Evolutionary conservation across 2,329 filamentous ascomycete species (phyloP).

Genomic region (Coniella vitis): DNA sequence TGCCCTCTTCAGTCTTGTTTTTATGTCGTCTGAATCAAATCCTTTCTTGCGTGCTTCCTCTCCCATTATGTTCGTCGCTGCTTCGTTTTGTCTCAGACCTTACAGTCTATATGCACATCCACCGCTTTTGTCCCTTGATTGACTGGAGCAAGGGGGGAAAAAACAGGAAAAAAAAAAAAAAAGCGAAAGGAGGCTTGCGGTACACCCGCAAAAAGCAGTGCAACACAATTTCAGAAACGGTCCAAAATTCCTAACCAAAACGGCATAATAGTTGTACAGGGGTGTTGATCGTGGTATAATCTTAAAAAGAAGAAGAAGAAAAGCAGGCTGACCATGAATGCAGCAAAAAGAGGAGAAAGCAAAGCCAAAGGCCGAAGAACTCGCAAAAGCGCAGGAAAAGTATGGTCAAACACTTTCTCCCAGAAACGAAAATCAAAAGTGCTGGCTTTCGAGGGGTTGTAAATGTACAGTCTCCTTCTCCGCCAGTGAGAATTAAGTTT

Average conservation of each 20-base stretch:
- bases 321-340: not conserved
- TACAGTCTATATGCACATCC: too few species aligned
- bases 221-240: not conserved
- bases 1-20: too few species aligned
- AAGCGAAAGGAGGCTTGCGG: too few species aligned
- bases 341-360: not conserved
- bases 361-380: not conserved
- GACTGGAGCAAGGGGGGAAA: too few species aligned
- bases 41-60: too few species aligned
- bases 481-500: conserved; percentile 1
- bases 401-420: not conserved
- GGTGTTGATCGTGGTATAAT: not conserved
- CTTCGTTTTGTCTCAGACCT: too few species aligned
- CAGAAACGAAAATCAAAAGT: not conserved
- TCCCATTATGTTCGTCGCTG: too few species aligned
- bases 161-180: too few species aligned
- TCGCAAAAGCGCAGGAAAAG: not conserved
- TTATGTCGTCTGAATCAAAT: too few species aligned
- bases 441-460: not conserved
- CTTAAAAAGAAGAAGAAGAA: not conserved
- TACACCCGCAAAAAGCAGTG: too few species aligned
- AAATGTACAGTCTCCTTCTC: not conserved
- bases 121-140: too few species aligned
- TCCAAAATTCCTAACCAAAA: not conserved
- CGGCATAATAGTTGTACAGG: not conserved